Conservation (phyloP, 371 early-diverging fungal genomes). For the Thermomucor indicae-seudaticae region DNA sequence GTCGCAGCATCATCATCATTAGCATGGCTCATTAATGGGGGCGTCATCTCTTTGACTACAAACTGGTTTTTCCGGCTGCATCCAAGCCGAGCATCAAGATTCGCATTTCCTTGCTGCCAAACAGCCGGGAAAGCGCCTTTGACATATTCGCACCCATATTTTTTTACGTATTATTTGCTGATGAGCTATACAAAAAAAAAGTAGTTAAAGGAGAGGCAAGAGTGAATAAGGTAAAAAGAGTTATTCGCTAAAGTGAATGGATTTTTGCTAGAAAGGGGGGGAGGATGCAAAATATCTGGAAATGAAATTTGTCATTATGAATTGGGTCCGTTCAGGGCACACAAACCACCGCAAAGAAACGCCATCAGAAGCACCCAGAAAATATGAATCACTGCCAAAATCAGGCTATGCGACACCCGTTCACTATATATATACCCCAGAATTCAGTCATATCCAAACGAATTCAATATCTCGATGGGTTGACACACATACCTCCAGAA, state of each 20-base stretch:
- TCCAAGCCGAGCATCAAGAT: constrained; percentile 91
- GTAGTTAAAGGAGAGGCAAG: constrained; percentile 10
- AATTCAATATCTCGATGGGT: not conserved
- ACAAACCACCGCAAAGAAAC: constrained; percentile 10
- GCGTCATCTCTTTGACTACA: constrained; percentile 40
- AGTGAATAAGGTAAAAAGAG: constrained; percentile 7
- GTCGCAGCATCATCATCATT: not conserved
- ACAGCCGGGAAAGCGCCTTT: constrained; percentile 58
- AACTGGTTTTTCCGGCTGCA: constrained; percentile 94
- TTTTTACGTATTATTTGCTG: constrained; percentile 1
- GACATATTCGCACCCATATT: constrained; percentile 57
- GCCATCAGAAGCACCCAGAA: constrained; percentile 17
- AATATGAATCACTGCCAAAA: constrained; percentile 14
- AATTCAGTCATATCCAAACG: not conserved
- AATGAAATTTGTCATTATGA: too few species aligned
- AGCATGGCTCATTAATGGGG: not conserved
- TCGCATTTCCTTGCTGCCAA: constrained; percentile 86
- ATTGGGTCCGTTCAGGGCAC: too few species aligned
- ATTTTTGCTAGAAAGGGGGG: not conserved
- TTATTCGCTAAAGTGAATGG: too few species aligned
- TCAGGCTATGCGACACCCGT: constrained; percentile 14
- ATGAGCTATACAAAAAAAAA: constrained; percentile 14
- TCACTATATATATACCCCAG: constrained; percentile 4
- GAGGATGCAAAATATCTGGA: too few species aligned
- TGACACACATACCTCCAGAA: constrained; percentile 33